These are phyloP conservation scores for Mycena crocata DNA, from an alignment of 768 basidiomycete species.

Conservation along the genomic window DNA sequence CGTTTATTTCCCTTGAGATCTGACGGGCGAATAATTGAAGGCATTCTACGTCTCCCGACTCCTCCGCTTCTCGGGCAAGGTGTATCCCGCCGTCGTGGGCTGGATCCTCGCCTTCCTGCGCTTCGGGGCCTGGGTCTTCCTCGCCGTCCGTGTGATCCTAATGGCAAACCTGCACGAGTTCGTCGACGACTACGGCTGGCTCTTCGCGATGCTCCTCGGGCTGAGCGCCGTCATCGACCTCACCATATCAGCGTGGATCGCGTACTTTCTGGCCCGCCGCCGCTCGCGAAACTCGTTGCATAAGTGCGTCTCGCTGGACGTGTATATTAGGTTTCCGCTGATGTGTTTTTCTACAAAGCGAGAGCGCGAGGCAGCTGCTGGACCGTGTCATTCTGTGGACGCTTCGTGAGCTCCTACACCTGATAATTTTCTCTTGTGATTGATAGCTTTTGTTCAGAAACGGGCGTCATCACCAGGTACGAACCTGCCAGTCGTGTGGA, in stretches of 20 bases:
- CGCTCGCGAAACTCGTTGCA: constrained; percentile 24
- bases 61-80: constrained; percentile 29
- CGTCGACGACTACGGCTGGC: constrained; percentile 29
- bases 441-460: constrained; percentile 18
- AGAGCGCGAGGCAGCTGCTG: constrained; percentile 30
- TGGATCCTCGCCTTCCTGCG: constrained; percentile 29
- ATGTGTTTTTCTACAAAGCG: constrained; percentile 4
- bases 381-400: constrained; percentile 35
- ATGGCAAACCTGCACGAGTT: constrained; percentile 16
- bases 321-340: not conserved
- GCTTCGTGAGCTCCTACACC: constrained; percentile 18
- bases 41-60: constrained; percentile 33
- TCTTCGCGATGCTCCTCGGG: constrained; percentile 29
- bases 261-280: constrained; percentile 28
- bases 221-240: constrained; percentile 27
- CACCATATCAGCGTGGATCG: constrained; percentile 33
- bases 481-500: not conserved
- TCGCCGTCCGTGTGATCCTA: constrained; percentile 23
- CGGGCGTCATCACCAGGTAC: constrained; percentile 34
- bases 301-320: constrained; percentile 9
- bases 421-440: not conserved
- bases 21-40: not conserved
- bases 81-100: constrained; percentile 26
- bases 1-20: not conserved
- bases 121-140: constrained; percentile 33